phyloP scores from a whole-genome alignment of 2,329 filamentous ascomycete genomes.

The Rhinocladiella similis region DNA sequence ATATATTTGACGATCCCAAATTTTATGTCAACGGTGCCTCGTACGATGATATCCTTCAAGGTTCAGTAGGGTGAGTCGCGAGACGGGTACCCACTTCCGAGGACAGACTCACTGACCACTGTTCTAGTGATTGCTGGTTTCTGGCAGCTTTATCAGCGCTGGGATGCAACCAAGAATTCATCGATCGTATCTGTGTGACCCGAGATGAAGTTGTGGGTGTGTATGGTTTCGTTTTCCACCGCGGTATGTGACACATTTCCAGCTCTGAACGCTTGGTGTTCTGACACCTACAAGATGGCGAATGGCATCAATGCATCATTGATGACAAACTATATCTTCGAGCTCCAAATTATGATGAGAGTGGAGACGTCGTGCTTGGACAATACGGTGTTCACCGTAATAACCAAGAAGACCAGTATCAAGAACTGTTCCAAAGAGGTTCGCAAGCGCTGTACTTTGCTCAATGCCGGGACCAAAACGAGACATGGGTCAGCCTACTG shows the following conservation, averaged over 20 bases:
- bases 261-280: not conserved
- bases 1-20: constrained; percentile 73
- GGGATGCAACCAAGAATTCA: constrained; percentile 70
- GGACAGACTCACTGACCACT: not conserved
- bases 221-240: constrained; percentile 82
- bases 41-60: constrained; percentile 77
- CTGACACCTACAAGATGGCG: constrained; percentile 59
- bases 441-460: constrained; percentile 78
- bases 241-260: constrained; percentile 46
- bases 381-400: constrained; percentile 74
- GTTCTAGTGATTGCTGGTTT: constrained; percentile 73
- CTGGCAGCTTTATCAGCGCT: constrained; percentile 78
- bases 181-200: constrained; percentile 72
- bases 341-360: constrained; percentile 79
- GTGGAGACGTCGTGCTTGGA: constrained; percentile 70
- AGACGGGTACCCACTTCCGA: not conserved
- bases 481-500: constrained; percentile 78
- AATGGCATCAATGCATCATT: constrained; percentile 90
- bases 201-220: constrained; percentile 74
- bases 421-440: constrained; percentile 70
- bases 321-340: constrained; percentile 89
- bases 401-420: constrained; percentile 70
- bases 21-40: constrained; percentile 78
- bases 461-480: constrained; percentile 71
- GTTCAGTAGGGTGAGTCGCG: constrained; percentile 46